Evolutionary conservation across 2,329 filamentous ascomycete genomes (phyloP).

Genomic region (Scortechinia acanthostroma): DNA sequence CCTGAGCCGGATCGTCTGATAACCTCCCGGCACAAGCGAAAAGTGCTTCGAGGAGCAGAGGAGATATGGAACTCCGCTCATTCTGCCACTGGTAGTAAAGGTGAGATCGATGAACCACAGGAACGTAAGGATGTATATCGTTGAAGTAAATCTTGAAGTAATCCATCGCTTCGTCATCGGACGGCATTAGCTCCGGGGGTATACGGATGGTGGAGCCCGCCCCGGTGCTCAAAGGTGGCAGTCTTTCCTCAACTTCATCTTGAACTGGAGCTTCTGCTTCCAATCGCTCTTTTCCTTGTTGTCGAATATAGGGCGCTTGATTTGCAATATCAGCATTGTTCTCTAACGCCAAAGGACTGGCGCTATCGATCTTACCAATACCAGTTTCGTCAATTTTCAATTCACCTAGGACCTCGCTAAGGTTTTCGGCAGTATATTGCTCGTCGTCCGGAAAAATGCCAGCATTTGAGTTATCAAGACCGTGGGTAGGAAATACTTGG

Average conservation of each 20-base stretch:
- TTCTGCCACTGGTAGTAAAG: constrained; percentile 88
- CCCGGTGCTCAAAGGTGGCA: constrained; percentile 62
- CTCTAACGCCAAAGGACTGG: background rate
- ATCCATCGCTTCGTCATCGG: constrained; percentile 71
- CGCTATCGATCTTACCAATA: constrained; percentile 52
- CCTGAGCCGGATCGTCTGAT: constrained; percentile 75
- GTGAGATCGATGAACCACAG: constrained; percentile 73
- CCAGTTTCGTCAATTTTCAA: constrained; percentile 82
- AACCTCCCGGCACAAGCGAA: constrained; percentile 83
- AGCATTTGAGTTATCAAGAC: constrained; percentile 13
- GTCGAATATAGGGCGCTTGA: constrained; percentile 42
- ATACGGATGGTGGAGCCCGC: constrained; percentile 77
- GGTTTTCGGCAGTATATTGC: constrained; percentile 61
- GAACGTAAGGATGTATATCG: constrained; percentile 87
- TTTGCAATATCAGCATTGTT: constrained; percentile 36
- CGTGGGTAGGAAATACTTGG: background rate
- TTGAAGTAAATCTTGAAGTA: constrained; percentile 89
- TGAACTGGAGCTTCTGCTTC: constrained; percentile 67
- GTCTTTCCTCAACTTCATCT: constrained; percentile 38
- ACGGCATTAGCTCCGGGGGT: constrained; percentile 86
- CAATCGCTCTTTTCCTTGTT: constrained; percentile 48
- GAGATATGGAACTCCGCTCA: constrained; percentile 77
- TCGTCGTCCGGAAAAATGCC: constrained; percentile 50
- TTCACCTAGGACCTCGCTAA: constrained; percentile 76
- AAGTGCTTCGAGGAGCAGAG: constrained; percentile 79